Evolutionary conservation across 352 stramenopile genomes (phyloP), one percentile per base, ranked within the genome.

Genomic region (Globisporangium paddicum): DNA sequence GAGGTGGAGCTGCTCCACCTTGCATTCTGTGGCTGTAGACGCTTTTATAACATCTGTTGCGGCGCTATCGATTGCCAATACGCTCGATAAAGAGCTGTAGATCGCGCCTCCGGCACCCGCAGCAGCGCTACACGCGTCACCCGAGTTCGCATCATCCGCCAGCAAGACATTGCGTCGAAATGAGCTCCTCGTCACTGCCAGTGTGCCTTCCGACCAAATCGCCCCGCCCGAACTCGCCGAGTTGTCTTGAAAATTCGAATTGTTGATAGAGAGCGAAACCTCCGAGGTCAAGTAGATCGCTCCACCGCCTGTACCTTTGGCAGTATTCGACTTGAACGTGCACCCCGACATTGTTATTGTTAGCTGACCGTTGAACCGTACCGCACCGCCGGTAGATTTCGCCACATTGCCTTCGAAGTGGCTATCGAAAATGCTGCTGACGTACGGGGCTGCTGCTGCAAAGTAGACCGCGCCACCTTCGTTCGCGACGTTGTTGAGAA

Each of bases 341-440:
- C 34, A 46, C 34, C 50, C 50, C 6, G 35, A 19, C 21, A 48
- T 57, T 25, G 37, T 44, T 19, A 57, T 38, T 14, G 9, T 7
- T 35, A 14, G 21, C 34, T 23, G 21, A 18, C 50, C 35, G 8
- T n/a, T 26, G 19, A 47, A 25, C 3, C 50, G 50, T 26, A 67
- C 54, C 7, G 61, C 61, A 2, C 61, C 61, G 4, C 61, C 61
- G 7, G 28, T 58, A 19, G 46, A 61, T 21, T 54, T 57, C 1
- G 50, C 56, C 1, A 57, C 30, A 14, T 68, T 68, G 21, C 32
- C 56, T 48, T 58, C 49, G 21, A 68, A 64, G 6, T 47, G 14
- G 14, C 44, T 58, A 13, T 61, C 50, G 16, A 58, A 34, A 19
- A 64, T 64, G 23, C 26, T 35, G 18, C 46, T 44, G 3, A 37